phyloP scores from a whole-genome alignment of 2,329 filamentous ascomycete species.

The Botrytis hyacinthi region DNA sequence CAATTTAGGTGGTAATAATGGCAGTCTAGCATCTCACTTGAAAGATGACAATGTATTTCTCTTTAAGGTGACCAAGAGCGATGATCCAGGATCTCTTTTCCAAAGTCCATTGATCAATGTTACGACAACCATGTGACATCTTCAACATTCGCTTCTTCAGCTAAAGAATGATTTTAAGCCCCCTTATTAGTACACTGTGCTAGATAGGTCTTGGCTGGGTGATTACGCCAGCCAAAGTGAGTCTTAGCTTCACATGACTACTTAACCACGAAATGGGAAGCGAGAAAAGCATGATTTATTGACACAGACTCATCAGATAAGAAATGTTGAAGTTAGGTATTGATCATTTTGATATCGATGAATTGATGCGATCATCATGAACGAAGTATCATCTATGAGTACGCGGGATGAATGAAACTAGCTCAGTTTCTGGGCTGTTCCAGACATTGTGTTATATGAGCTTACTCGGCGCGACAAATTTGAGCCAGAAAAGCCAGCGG shows the following conservation, averaged over 20 bases:
- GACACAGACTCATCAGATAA: too few species aligned
- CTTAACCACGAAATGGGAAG: too few species aligned
- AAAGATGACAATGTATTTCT: neutral
- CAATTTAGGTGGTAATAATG: rapidly evolving
- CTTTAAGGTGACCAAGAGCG: neutral
- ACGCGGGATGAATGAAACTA: too few species aligned
- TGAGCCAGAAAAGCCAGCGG: neutral
- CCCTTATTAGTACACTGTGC: neutral
- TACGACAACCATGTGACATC: neutral
- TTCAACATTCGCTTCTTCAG: neutral
- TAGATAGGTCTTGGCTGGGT: too few species aligned
- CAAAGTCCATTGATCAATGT: neutral
- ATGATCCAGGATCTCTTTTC: neutral
- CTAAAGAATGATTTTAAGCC: neutral
- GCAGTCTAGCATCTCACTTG: neutral
- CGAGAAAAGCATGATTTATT: too few species aligned
- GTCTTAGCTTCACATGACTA: neutral
- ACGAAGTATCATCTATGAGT: too few species aligned
- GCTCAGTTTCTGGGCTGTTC: too few species aligned
- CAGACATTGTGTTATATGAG: neutral
- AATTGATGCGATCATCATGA: too few species aligned
- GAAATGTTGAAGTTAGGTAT: too few species aligned
- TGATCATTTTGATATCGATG: too few species aligned
- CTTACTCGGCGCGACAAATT: neutral
- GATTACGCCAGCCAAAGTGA: neutral